These are phyloP conservation scores for Lachancea lanzarotensis DNA, from an alignment of 805 yeast genomes.

Conservation along the genomic window DNA sequence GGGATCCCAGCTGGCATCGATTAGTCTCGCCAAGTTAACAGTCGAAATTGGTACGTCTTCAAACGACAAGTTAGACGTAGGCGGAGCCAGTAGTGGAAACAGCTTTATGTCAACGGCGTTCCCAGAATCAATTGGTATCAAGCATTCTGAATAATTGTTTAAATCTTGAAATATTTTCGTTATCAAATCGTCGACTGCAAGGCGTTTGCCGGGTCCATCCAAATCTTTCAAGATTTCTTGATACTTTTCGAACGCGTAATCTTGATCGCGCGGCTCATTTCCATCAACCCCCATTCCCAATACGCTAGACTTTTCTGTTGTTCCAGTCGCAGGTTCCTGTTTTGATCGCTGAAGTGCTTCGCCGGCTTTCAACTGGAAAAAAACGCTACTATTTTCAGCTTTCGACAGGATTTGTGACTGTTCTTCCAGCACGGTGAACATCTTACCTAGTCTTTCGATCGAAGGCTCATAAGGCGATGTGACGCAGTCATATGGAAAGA, in stretches of 20 bases:
- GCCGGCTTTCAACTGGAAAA: conserved; percentile 25
- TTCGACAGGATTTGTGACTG: conserved; percentile 71
- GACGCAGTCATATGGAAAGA: conserved; percentile 76
- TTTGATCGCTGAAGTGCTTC: conserved; percentile 7
- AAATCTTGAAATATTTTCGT: conserved; percentile 91
- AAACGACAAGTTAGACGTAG: conserved; percentile 65
- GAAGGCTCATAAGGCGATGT: conserved; percentile 83
- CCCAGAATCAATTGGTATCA: conserved; percentile 85
- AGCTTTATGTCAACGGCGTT: conserved; percentile 88
- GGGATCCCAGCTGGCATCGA: conserved; percentile 95
- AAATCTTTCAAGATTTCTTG: conserved; percentile 27
- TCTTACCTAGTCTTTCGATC: conserved; percentile 72
- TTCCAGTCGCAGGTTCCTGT: neutral
- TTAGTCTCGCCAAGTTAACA: conserved; percentile 61
- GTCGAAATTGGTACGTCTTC: conserved; percentile 91
- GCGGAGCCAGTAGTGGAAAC: conserved; percentile 84
- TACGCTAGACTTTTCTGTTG: neutral
- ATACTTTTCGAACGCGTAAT: conserved; percentile 18
- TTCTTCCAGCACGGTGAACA: conserved; percentile 87
- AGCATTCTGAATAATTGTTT: conserved; percentile 92
- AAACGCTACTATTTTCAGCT: conserved; percentile 39
- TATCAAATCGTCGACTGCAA: conserved; percentile 65
- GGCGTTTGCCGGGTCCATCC: conserved; percentile 22
- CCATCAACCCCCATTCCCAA: neutral
- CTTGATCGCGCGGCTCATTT: conserved; percentile 4